Percentiles rank a stretch among this genome's conserved stretches.
Conservation (phyloP, 805 yeast genomes). For the Ogataea nonfermentans region DNA sequence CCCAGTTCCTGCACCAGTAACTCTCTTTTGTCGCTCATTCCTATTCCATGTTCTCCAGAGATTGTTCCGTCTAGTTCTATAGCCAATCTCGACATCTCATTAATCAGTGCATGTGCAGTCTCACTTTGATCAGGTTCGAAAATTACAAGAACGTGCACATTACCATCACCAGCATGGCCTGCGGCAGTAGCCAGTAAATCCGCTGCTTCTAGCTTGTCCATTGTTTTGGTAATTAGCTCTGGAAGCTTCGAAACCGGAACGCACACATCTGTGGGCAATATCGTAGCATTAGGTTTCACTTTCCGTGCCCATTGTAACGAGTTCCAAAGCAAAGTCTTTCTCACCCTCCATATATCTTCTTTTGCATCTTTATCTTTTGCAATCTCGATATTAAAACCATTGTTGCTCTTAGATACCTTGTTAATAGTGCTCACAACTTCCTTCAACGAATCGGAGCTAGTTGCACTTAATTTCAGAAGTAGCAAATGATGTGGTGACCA, state of each 20-base stretch:
- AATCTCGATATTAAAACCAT: slow-evolving; percentile 55
- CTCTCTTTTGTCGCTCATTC: slow-evolving; percentile 66
- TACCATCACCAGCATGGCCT: slow-evolving; percentile 86
- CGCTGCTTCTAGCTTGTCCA: slow-evolving; percentile 52
- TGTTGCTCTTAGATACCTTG: slow-evolving; percentile 50
- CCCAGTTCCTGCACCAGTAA: slow-evolving; percentile 65
- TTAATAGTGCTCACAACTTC: slow-evolving; percentile 48
- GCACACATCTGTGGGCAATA: slow-evolving; percentile 81
- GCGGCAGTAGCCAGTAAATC: slow-evolving; percentile 58
- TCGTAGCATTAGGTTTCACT: slow-evolving; percentile 40
- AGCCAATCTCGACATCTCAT: slow-evolving; percentile 64
- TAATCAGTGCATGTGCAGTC: slow-evolving; percentile 48
- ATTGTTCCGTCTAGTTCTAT: slow-evolving; percentile 75
- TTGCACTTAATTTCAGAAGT: slow-evolving; percentile 62
- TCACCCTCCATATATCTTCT: slow-evolving; percentile 69
- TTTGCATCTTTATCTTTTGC: slow-evolving; percentile 64
- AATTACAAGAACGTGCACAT: slow-evolving; percentile 67
- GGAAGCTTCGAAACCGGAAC: slow-evolving; percentile 74
- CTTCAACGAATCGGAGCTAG: slow-evolving; percentile 34
- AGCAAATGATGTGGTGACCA: slow-evolving; percentile 38
- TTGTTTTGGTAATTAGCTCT: slow-evolving; percentile 58
- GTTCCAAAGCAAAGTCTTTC: slow-evolving; percentile 69
- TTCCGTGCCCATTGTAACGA: slow-evolving; percentile 62
- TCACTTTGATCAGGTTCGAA: slow-evolving; percentile 51
- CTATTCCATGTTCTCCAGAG: slow-evolving; percentile 87